Evolutionary conservation across 2,329 filamentous ascomycete species (phyloP), one percentile per base, ranked within the genome.

Genomic region (Ophiostoma ulmi): DNA sequence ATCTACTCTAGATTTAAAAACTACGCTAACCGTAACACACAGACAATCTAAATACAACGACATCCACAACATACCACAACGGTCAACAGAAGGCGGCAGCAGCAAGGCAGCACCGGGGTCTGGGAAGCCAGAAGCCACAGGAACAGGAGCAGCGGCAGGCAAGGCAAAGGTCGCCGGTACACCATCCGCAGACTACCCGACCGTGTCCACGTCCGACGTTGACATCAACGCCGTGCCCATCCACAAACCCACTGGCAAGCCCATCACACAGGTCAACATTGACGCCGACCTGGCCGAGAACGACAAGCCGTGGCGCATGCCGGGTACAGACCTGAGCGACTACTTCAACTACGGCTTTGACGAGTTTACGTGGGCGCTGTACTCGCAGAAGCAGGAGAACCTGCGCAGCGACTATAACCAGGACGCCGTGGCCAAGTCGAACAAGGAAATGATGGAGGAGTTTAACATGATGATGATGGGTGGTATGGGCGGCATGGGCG

Each of bases 341-440:
- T 98, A 97, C 81, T 98, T 98, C 87, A 98, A 98, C 83, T 98
- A 98, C 80, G 94, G 94, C 72, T 98, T 98, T 78, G 94, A 98
- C 81, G 94, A 98, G 80, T 98, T 97, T 80, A 97, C 94, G 0
- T 99, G 95, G 95, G 91, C 94, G 6, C 87, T 94, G 70, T 99
- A 99, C 79, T 93, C 94, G 41, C 84, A 93, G 72, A 96, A 97
- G 77, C 95, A 98, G 79, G 89, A 95, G 74, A 84, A 84, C 35
- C 85, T 97, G 76, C 87, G 91, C 22, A 88, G 88, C 74, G 92
- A 94, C 75, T 92, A 93, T 75, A 87, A 87, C 71, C 88, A 90
- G 67, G 87, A 90, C 63, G 83, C 84, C 63, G 85, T 90, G 69
- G 85, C 86, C 26, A 82, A 83, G 70, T 88, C 85, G 74, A 87